Conservation (phyloP, 2,329 filamentous ascomycete species). For the Fusarium foetens region DNA sequence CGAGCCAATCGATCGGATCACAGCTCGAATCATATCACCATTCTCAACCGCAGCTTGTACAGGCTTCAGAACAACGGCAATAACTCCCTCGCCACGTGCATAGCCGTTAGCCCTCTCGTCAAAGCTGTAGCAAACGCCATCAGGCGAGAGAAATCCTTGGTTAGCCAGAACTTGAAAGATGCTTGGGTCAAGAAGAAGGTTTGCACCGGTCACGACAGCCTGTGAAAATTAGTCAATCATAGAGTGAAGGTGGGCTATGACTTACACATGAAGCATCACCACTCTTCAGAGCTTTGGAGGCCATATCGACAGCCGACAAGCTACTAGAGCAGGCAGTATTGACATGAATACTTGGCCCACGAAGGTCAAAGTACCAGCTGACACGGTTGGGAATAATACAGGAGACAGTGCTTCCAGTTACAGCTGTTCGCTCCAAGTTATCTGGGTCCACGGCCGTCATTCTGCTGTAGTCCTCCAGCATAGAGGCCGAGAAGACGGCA, state of each 20-base stretch:
- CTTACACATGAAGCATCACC: conserved; percentile 49
- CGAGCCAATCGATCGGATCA: conserved; percentile 44
- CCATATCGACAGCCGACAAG: conserved; percentile 30
- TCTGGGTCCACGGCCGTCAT: conserved; percentile 51
- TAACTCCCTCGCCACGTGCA: conserved; percentile 43
- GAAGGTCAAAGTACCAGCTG: conserved; percentile 50
- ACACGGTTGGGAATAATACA: conserved; percentile 53
- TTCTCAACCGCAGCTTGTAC: conserved; percentile 57
- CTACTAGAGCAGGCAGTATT: conserved; percentile 36
- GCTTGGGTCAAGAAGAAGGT: conserved; percentile 32
- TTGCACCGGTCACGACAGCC: conserved; percentile 34
- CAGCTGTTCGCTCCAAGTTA: conserved; percentile 45
- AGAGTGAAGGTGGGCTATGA: rapidly evolving
- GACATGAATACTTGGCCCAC: conserved; percentile 29
- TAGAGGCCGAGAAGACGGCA: conserved; percentile 52
- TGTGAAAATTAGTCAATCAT: neutral
- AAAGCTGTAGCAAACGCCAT: conserved; percentile 47
- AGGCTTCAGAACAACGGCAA: conserved; percentile 60
- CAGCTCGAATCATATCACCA: conserved; percentile 52
- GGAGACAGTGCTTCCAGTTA: conserved; percentile 29
- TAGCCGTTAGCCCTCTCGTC: conserved; percentile 49
- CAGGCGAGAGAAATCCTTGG: conserved; percentile 58
- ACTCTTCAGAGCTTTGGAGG: conserved; percentile 53
- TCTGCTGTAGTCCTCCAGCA: conserved; percentile 51
- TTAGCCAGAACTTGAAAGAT: conserved; percentile 25